Evolutionary conservation across 2,329 filamentous ascomycete genomes (phyloP), one percentile per base, ranked within the genome.

Genomic region (Xylariaceae sp.): DNA sequence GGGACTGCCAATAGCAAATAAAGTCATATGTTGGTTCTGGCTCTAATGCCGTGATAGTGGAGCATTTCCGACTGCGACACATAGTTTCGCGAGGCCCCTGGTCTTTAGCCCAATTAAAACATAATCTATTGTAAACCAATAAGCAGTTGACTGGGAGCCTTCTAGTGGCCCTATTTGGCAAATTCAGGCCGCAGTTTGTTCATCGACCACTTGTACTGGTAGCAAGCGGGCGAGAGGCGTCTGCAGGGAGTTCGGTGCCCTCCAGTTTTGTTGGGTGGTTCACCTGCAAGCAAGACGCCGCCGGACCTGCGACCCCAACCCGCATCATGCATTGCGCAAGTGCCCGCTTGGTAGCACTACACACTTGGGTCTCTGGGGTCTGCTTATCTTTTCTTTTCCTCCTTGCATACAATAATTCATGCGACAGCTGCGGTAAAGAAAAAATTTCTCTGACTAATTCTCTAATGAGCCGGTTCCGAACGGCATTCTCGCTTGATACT

Each of bases 311-410:
- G 43, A 46, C 50, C 26, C 24, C 11, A 44, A 29, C 18, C 32
- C 48, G 50, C 41, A 57, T 20, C 26, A 47, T 54, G 42, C 37
- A 50, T 46, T 40, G 36, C 37, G 47, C 18, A 37, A 29, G 20
- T 39, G 33, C 16, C n/a, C n/a, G n/a, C n/a, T 36, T 21, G 13
- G 20, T 39, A 15, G 11, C 26, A 50, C 37, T 37, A 18, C 45
- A 20, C 7, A 32, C 2, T 23, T 6, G 27, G 46, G 16, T 35
- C 18, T 41, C 16, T 20, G 18, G 15, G 24, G n/a, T n/a, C n/a
- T 42, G 13, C 16, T n/a, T 26, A 33, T 1, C 11, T 21, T 20
- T 21, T 8, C 6, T 4, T 41, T 9, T 11, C 11, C 11, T 30
- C 18, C 21, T 26, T 44, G 13, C 2, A 20, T 27, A 16, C 20